Percentiles rank a stretch among this genome's conserved stretches.
These are phyloP conservation scores for Coniochaeta prunicola DNA, from an alignment of 2,329 filamentous ascomycete genomes.

Conservation along the genomic window DNA sequence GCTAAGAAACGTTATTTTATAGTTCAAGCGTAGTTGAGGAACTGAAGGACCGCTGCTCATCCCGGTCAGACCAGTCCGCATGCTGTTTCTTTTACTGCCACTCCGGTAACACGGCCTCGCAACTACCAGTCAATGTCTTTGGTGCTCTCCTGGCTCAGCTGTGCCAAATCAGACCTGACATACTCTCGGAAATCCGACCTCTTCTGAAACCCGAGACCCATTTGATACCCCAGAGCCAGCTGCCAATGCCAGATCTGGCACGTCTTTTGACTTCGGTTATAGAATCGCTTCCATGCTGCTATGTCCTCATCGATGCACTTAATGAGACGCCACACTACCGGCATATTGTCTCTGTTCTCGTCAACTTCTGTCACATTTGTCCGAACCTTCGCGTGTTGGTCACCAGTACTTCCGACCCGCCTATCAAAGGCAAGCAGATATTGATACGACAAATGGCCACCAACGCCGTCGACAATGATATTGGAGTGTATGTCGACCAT, in stretches of 20 bases:
- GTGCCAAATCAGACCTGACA: constrained; percentile 4
- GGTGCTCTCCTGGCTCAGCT: constrained; percentile 19
- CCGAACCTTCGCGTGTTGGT: constrained; percentile 12
- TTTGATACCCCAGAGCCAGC: neutral
- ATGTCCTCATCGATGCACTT: constrained; percentile 15
- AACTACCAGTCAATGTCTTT: constrained; percentile 18
- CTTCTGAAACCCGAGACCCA: constrained; percentile 6
- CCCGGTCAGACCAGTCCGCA: constrained; percentile 6
- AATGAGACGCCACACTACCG: constrained; percentile 13
- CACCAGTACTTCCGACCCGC: constrained; percentile 13
- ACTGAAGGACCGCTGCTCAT: constrained; percentile 6
- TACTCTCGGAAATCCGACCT: constrained; percentile 11
- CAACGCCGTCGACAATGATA: constrained; percentile 13
- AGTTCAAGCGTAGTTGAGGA: constrained; percentile 16
- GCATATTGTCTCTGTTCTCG: constrained; percentile 9
- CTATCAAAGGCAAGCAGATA: constrained; percentile 2
- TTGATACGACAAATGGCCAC: constrained; percentile 11
- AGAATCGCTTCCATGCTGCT: constrained; percentile 8
- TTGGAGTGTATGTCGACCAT: constrained; percentile 15
- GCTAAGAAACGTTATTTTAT: neutral
- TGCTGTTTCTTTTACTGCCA: constrained; percentile 17
- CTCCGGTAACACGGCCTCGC: constrained; percentile 16
- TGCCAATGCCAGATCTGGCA: neutral
- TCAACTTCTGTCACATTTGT: constrained; percentile 10
- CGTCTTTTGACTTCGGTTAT: constrained; percentile 4